These are phyloP conservation scores for Olyra latifolia DNA, from an alignment of 176 grass and related monocot species.

Conservation along the genomic window DNA sequence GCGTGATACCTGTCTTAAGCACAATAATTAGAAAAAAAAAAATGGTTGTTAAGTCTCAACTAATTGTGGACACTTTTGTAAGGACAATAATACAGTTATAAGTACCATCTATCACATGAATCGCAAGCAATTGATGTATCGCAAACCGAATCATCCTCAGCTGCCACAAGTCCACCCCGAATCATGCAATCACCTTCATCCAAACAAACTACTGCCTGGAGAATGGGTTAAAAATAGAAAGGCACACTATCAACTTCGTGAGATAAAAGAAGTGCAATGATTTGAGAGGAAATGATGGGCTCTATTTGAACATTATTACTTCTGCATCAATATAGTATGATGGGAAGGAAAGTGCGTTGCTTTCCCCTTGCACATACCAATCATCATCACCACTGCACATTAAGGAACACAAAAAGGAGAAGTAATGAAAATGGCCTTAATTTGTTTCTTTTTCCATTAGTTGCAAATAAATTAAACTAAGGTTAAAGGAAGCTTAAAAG, in stretches of 20 bases:
- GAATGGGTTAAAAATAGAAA: conserved; percentile 31
- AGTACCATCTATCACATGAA: conserved; percentile 94
- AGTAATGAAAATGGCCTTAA: conserved; percentile 12
- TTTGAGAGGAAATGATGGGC: conserved; percentile 29
- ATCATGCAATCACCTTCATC: conserved; percentile 79
- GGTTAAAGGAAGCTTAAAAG: neutral
- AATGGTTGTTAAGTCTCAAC: conserved; percentile 5
- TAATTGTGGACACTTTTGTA: conserved; percentile 21
- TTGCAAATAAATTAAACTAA: conserved; percentile 12
- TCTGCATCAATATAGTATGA: conserved; percentile 95
- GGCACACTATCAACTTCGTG: conserved; percentile 18
- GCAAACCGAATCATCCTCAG: conserved; percentile 55
- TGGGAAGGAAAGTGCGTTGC: conserved; percentile 76
- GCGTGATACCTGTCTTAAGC: conserved; percentile 91
- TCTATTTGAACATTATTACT: conserved; percentile 61
- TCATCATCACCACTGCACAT: conserved; percentile 72
- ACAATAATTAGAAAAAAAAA: conserved; percentile 36
- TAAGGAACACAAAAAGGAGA: conserved; percentile 28
- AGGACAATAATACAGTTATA: conserved; percentile 10
- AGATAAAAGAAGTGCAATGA: conserved; percentile 18
- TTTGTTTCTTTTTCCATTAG: conserved; percentile 15
- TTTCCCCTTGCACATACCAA: conserved; percentile 75
- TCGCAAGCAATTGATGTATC: conserved; percentile 99
- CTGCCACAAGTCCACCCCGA: conserved; percentile 55
- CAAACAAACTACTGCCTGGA: conserved; percentile 88